Base-by-base conservation (phyloP, 306 rosid genomes). In the Hylodesmum podocarpum region DNA sequence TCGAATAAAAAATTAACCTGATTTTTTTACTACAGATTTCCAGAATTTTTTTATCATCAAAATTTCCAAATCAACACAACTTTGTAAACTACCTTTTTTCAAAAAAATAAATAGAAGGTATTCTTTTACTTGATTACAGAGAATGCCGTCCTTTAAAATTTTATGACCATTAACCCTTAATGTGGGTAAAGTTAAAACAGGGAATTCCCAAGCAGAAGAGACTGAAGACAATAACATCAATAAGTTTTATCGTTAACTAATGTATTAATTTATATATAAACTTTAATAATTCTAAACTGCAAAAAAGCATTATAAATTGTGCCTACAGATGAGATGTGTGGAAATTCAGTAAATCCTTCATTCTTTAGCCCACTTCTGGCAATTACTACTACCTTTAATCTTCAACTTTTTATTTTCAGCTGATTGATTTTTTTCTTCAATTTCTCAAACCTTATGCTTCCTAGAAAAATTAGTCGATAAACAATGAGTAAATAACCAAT, bases 371-470 rank as follows among this genome's bases (percentile, higher is more conserved):
- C 94, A 85, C 81, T 85, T 89, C 70, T 40, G 68, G 21, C 96
- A 66, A 63, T 76, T 78, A 40, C 44, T n/a, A n/a, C n/a, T 73
- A 53, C 95, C 91, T 59, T 82, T 84, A 29, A 79, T 92, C 87
- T 92, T 95, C 97, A 97, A 95, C 43, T 88, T 95, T 3, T 81
- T 78, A 77, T 92, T 92, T 24, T 93, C 92, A 44, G 19, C 93
- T 1, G 93, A 89, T 78, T 44, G 90, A 49, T 76, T 87, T 34
- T 84, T 53, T 71, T 89, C 98, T 85, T 92, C 96, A 28, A 92
- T 95, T 78, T 90, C 97, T 59, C 51, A 80, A 49, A 95, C 92
- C 90, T 89, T 90, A 47, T 93, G 90, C 75, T 90, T 90, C 85
- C 97, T 95, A 67, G 61, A 16, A 78, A 51, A 78, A 25, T 13